Percentiles rank a stretch among this genome's conserved stretches.
phyloP scores from a whole-genome alignment of 139 green algal species.

The Desmodesmus armatus region DNA sequence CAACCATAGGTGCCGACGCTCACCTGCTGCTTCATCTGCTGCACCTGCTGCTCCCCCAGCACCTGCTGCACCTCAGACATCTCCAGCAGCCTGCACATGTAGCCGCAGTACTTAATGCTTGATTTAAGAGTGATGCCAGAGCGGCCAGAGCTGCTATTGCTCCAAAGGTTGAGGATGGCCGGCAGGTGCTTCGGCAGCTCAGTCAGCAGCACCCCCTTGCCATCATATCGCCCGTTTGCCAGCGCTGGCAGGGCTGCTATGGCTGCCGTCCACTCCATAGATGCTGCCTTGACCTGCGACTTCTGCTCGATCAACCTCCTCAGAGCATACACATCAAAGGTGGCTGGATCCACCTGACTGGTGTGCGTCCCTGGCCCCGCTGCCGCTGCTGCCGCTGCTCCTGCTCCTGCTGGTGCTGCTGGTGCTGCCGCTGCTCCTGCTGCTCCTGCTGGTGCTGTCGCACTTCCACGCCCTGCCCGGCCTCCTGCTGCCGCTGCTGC shows the following conservation, averaged over 20 bases:
- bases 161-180: not conserved
- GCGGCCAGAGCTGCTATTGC: not conserved
- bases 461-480: not conserved
- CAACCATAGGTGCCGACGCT: conserved; percentile 81
- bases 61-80: not conserved
- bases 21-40: not conserved
- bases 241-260: not conserved
- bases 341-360: not conserved
- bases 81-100: not conserved
- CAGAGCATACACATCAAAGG: not conserved
- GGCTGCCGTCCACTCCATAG: not conserved
- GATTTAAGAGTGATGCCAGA: not conserved
- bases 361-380: not conserved
- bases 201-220: not conserved
- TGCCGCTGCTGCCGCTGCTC: conserved; percentile 1
- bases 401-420: conserved; percentile 29
- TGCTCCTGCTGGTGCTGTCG: not conserved
- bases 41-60: not conserved
- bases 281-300: not conserved
- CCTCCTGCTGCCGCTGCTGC: conserved; percentile 23
- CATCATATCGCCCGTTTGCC: not conserved
- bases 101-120: not conserved
- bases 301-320: not conserved
- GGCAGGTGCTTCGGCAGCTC: not conserved
- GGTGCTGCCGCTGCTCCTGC: conserved; percentile 23